Evolutionary conservation across 495 filamentous ascomycete genomes (phyloP).

Genomic region (Tuber calosporum): DNA sequence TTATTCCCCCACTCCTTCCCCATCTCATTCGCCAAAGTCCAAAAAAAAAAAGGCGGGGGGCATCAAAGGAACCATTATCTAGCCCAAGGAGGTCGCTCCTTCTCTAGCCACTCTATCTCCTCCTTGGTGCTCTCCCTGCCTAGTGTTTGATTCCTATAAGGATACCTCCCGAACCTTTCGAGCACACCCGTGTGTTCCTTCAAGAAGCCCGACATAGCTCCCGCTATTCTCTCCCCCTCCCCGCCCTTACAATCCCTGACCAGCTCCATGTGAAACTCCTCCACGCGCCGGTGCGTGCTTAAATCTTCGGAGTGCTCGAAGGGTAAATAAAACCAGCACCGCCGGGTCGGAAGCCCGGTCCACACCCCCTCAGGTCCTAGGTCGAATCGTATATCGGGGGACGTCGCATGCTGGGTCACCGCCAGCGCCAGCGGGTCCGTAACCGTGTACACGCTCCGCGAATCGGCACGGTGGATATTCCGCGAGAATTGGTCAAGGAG

Average conservation of each 20-base stretch:
- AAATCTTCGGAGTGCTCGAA: constrained; percentile 47
- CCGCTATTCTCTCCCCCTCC: constrained; percentile 21
- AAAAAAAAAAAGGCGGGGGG: neutral
- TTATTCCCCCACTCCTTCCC: neutral
- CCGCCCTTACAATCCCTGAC: neutral
- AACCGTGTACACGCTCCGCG: constrained; percentile 44
- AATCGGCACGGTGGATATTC: constrained; percentile 46
- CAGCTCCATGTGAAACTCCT: constrained; percentile 22
- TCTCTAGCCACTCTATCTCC: constrained; percentile 36
- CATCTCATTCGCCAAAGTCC: neutral
- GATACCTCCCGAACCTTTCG: constrained; percentile 42
- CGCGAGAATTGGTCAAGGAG: constrained; percentile 50
- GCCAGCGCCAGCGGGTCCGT: constrained; percentile 47
- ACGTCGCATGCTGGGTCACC: constrained; percentile 23
- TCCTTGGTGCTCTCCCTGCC: constrained; percentile 38
- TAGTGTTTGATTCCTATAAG: constrained; percentile 39
- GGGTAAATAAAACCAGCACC: constrained; percentile 47
- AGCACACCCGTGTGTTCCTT: constrained; percentile 21
- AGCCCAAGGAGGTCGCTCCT: constrained; percentile 7
- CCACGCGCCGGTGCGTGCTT: constrained; percentile 37
- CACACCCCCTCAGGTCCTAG: constrained; percentile 16
- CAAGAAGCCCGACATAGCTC: constrained; percentile 2
- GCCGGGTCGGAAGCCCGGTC: constrained; percentile 10
- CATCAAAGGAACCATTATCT: constrained; percentile 5
- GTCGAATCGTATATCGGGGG: constrained; percentile 17